Evolutionary conservation across 768 basidiomycete species (phyloP), one percentile per base, ranked within the genome.

Genomic region (Mycena capillaripes): DNA sequence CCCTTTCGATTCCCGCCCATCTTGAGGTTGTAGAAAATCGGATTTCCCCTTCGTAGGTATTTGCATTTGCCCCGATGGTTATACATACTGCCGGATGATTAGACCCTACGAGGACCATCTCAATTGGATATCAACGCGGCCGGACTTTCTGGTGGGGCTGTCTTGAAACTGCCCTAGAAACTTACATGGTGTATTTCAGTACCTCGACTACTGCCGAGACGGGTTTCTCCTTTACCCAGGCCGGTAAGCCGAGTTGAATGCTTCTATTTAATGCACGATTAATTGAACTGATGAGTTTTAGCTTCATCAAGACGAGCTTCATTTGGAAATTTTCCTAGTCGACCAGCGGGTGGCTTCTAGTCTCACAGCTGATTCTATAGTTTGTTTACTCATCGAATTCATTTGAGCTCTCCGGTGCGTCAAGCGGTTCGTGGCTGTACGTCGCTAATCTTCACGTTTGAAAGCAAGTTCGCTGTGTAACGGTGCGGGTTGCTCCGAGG

Each of bases 301-400:
- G 42, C 42, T 32, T 34, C 32, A 27, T 19, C 40, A 19, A 8
- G 38, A 11, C 38, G 21, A 38, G 21, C 23, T 59, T 59, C 23
- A 34, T 12, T 23, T 36, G 57, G 36, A 59, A 27, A 59, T 3
- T n/a, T 38, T 40, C 19, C 78, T 82, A 7, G 78, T 89, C 17
- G 81, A 78, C 48, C 16, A 44, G 16, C 1, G n/a, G 19, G 16
- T 3, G 7, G 42, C 42, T 44, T 21, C 42, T 44, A 44, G 42
- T 44, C 19, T 44, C 42, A 2, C 16, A 17, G 7, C 42, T 17
- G 19, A 44, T 44, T 44, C 42, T 44, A 6, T 44, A 17, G 42
- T 44, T 44, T 6, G 42, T 44, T 14, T 44, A 44, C 42, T 14
- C 42, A 17, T 16, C 42, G 42, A 44, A 44, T 21, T 12, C 16